Evolutionary conservation across 225 moss, liverwort and hornwort species (phyloP).

Genomic region (Neckera pumila): DNA sequence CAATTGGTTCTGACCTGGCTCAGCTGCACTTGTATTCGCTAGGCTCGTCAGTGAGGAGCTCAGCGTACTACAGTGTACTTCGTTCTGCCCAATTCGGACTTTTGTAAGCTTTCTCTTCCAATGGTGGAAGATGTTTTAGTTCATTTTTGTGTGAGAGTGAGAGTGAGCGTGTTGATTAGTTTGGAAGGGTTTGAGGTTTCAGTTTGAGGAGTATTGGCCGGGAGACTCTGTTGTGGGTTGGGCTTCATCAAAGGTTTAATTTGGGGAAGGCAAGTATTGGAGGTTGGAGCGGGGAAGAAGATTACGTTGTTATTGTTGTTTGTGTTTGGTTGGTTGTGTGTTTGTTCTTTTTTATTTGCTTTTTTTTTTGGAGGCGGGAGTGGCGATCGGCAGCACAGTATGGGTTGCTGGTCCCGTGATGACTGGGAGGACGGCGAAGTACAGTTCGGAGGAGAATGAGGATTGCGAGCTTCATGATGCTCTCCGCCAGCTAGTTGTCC

Average conservation of each 20-base stretch:
- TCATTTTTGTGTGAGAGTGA: background rate
- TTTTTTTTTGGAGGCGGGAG: background rate
- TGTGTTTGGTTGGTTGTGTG: background rate
- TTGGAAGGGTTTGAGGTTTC: background rate
- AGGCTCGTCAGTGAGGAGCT: background rate
- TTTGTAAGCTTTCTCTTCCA: background rate
- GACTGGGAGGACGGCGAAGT: background rate
- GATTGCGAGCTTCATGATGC: background rate
- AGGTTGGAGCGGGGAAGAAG: background rate
- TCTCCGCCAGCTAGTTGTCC: background rate
- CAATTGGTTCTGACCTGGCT: background rate
- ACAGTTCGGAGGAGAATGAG: background rate
- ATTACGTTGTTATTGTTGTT: background rate
- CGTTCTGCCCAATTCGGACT: background rate
- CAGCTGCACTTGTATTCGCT: background rate
- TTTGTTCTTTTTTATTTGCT: too few species aligned
- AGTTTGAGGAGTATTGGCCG: background rate
- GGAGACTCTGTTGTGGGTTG: background rate
- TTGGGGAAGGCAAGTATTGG: background rate
- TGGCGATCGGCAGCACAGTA: background rate
- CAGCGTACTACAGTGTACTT: background rate
- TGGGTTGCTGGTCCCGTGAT: background rate
- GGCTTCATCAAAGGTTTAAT: background rate
- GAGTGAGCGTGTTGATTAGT: background rate
- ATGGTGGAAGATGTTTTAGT: background rate